A percentile compares a stretch with the other conserved stretches of the same genome.
Evolutionary conservation across 2,329 filamentous ascomycete species (phyloP).

Genomic region (Fusarium guadeloupense): DNA sequence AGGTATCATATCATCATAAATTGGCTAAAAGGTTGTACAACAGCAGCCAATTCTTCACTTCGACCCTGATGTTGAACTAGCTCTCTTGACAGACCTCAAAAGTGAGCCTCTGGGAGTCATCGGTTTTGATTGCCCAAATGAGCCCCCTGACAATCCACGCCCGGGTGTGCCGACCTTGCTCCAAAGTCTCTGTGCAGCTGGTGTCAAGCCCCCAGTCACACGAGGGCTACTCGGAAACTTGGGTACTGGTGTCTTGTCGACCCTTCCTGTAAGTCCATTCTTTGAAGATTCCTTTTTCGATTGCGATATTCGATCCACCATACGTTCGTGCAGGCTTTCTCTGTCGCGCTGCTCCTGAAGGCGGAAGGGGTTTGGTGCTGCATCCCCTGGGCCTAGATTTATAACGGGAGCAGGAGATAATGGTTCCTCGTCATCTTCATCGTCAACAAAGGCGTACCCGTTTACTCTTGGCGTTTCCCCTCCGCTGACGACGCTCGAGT

Average conservation of each 20-base stretch:
- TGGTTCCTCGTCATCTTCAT: constrained; percentile 66
- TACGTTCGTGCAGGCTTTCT: constrained; percentile 83
- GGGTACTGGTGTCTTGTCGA: constrained; percentile 70
- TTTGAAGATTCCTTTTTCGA: constrained; percentile 72
- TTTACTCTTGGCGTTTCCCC: constrained; percentile 89
- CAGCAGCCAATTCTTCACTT: too few species aligned
- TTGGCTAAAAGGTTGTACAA: too few species aligned
- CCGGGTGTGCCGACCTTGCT: constrained; percentile 65
- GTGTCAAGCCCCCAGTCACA: constrained; percentile 69
- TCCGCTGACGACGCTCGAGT: constrained; percentile 60
- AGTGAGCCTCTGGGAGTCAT: constrained; percentile 52
- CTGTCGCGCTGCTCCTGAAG: constrained; percentile 78
- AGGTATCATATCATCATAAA: too few species aligned
- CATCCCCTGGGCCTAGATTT: constrained; percentile 66
- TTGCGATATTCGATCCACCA: constrained; percentile 83
- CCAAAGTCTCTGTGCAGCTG: constrained; percentile 76
- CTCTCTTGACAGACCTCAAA: constrained; percentile 47
- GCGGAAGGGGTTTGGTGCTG: constrained; percentile 83
- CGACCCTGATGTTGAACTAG: constrained; percentile 32
- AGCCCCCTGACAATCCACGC: constrained; percentile 44
- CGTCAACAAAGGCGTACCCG: constrained; percentile 93
- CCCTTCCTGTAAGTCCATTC: constrained; percentile 68
- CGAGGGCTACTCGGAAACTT: constrained; percentile 74
- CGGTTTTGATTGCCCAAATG: constrained; percentile 51
- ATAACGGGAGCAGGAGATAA: constrained; percentile 52